Conservation (phyloP, 139 green algal species). For the Micromonas commoda region DNA sequence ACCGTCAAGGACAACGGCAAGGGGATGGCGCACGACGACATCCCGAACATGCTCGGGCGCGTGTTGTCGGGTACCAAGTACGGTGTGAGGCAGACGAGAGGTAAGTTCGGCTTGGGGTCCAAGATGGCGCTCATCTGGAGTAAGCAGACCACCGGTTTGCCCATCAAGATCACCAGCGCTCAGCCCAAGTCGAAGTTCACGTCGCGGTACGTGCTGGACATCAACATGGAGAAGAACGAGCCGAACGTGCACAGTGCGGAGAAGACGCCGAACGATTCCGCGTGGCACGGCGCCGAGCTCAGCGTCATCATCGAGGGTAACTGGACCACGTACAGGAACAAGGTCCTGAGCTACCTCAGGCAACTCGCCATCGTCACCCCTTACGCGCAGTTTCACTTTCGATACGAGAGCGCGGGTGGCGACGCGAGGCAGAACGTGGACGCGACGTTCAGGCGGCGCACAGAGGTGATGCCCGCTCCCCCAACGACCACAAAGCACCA, state of each 20-base stretch:
- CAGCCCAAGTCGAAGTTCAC: constrained; percentile 42
- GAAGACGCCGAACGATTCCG: constrained; percentile 57
- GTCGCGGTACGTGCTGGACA: constrained; percentile 84
- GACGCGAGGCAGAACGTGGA: constrained; percentile 53
- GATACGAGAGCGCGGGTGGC: constrained; percentile 42
- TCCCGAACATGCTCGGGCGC: constrained; percentile 86
- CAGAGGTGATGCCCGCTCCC: constrained; percentile 74
- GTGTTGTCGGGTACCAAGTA: constrained; percentile 78
- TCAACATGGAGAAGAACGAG: constrained; percentile 92
- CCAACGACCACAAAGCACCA: constrained; percentile 52
- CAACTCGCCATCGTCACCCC: constrained; percentile 96
- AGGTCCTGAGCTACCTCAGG: constrained; percentile 79
- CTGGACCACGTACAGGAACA: constrained; percentile 63
- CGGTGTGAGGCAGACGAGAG: constrained; percentile 85
- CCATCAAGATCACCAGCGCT: constrained; percentile 73
- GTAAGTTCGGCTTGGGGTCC: constrained; percentile 93
- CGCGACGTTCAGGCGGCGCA: constrained; percentile 74
- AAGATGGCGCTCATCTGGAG: constrained; percentile 98
- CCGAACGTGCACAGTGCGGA: constrained; percentile 77
- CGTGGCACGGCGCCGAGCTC: constrained; percentile 77
- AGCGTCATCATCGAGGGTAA: constrained; percentile 84
- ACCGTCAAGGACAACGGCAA: constrained; percentile 80
- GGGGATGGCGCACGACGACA: constrained; percentile 90
- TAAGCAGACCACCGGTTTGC: constrained; percentile 90
- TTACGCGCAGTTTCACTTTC: constrained; percentile 82